A percentile compares a stretch with the other conserved stretches of the same genome.
Evolutionary conservation across 352 stramenopile species (phyloP).

Genomic region (Pythium guiyangense): DNA sequence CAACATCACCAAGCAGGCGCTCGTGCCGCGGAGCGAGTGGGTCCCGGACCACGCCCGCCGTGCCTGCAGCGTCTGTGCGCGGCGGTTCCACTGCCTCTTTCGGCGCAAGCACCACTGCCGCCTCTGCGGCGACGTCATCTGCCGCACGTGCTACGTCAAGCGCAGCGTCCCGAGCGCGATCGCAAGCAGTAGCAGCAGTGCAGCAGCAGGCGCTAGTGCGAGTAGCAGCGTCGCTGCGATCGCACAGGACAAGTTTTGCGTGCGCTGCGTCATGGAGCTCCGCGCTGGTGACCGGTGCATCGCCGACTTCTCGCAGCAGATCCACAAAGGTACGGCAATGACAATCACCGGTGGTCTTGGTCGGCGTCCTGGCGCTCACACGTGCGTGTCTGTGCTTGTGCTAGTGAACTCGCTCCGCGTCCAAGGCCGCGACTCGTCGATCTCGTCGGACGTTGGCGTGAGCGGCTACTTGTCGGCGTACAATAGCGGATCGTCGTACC

Average conservation of each 20-base stretch:
- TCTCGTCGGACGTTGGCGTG: constrained; percentile 13
- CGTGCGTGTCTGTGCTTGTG: not conserved
- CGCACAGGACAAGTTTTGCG: constrained; percentile 49
- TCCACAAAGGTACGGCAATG: constrained; percentile 20
- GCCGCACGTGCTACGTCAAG: constrained; percentile 43
- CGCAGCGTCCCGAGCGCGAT: constrained; percentile 21
- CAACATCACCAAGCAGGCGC: constrained; percentile 37
- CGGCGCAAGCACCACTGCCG: constrained; percentile 44
- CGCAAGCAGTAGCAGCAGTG: not conserved
- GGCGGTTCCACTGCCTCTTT: constrained; percentile 17
- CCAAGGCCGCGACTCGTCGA: constrained; percentile 15
- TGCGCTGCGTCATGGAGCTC: constrained; percentile 45
- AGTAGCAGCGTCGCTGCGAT: constrained; percentile 6
- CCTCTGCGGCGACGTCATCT: constrained; percentile 47
- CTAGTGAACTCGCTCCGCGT: constrained; percentile 14
- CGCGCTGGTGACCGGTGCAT: constrained; percentile 31
- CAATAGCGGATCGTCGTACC: constrained; percentile 2
- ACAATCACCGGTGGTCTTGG: no score
- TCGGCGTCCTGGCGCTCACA: no score
- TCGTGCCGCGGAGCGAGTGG: constrained; percentile 27
- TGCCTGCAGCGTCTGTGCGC: constrained; percentile 19
- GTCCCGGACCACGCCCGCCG: constrained; percentile 27
- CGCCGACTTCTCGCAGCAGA: constrained; percentile 24
- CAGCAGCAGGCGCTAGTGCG: no score
- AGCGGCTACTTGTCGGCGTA: not conserved